Evolutionary conservation across 805 yeast species (phyloP).

Genomic region (Ogataea sp.): DNA sequence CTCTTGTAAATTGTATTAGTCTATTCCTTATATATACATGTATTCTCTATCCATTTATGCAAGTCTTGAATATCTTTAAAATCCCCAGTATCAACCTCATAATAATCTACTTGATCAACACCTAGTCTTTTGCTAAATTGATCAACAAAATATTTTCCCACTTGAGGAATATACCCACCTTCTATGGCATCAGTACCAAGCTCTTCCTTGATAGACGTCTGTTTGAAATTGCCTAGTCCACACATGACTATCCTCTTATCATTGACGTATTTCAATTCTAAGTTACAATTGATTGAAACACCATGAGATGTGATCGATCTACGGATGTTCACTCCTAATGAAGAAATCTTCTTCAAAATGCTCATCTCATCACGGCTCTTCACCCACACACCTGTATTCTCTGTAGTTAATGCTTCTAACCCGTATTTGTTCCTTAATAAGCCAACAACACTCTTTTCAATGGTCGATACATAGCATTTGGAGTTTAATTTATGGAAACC

Average conservation of each 20-base stretch:
- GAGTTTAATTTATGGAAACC: constrained; percentile 44
- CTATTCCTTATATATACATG: constrained; percentile 2
- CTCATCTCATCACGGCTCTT: constrained; percentile 8
- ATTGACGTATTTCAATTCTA: constrained; percentile 67
- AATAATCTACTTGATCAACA: constrained; percentile 4
- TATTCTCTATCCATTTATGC: not conserved
- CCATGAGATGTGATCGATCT: constrained; percentile 88
- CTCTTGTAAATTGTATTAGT: too few species aligned
- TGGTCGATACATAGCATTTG: constrained; percentile 41
- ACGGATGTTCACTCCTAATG: constrained; percentile 83
- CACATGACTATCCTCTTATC: constrained; percentile 64
- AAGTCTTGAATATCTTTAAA: constrained; percentile 1
- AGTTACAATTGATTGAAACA: constrained; percentile 66
- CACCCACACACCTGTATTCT: constrained; percentile 88
- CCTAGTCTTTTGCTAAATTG: constrained; percentile 34
- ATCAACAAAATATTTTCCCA: constrained; percentile 36
- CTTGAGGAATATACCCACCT: constrained; percentile 21
- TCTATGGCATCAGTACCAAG: constrained; percentile 6
- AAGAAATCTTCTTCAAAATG: constrained; percentile 61
- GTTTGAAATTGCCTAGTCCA: constrained; percentile 61
- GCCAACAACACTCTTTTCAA: constrained; percentile 30
- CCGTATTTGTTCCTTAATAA: constrained; percentile 19
- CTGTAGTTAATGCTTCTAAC: constrained; percentile 43
- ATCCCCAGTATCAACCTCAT: constrained; percentile 1
- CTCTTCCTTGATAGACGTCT: constrained; percentile 40